Evolutionary conservation across 2,329 filamentous ascomycete species (phyloP).

Genomic region (Onygena corvina): DNA sequence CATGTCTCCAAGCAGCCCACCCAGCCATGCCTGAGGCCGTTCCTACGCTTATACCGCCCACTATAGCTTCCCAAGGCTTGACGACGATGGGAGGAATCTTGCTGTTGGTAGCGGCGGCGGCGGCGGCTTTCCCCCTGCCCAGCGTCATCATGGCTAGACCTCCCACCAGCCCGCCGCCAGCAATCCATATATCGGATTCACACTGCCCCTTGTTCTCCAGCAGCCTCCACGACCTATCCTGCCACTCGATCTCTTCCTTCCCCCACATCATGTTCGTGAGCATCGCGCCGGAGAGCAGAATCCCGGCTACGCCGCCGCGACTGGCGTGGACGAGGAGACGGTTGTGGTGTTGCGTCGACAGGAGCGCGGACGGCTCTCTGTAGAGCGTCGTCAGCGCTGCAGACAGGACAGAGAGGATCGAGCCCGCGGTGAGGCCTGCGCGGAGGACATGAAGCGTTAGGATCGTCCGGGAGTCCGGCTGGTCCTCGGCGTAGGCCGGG

Average conservation of each 20-base stretch:
- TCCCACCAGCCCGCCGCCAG: slow-evolving; percentile 6
- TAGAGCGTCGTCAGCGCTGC: slow-evolving; percentile 7
- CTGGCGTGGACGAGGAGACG: slow-evolving; percentile 10
- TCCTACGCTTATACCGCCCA: slow-evolving; percentile 11
- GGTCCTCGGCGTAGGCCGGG: slow-evolving; percentile 12
- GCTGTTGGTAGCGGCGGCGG: background rate
- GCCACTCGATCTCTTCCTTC: slow-evolving; percentile 12
- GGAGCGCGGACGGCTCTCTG: slow-evolving; percentile 8
- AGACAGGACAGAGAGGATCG: slow-evolving; percentile 9
- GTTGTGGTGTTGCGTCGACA: slow-evolving; percentile 4
- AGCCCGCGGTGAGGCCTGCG: slow-evolving; percentile 8
- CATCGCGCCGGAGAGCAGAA: slow-evolving; percentile 8
- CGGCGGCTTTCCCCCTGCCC: slow-evolving; percentile 7
- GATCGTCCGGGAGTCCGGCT: slow-evolving; percentile 8
- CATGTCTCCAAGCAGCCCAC: slow-evolving; percentile 11
- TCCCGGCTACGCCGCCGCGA: slow-evolving; percentile 8
- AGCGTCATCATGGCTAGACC: slow-evolving; percentile 3
- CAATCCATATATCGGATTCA: slow-evolving; percentile 9
- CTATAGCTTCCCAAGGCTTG: background rate
- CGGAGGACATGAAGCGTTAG: slow-evolving; percentile 11
- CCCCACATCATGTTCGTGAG: slow-evolving; percentile 7
- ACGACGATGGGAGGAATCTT: background rate
- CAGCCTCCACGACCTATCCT: slow-evolving; percentile 11
- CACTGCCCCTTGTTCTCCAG: slow-evolving; percentile 9
- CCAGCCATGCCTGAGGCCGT: slow-evolving; percentile 9